phyloP scores from a whole-genome alignment of 768 basidiomycete species.

The Hericium alpestre region DNA sequence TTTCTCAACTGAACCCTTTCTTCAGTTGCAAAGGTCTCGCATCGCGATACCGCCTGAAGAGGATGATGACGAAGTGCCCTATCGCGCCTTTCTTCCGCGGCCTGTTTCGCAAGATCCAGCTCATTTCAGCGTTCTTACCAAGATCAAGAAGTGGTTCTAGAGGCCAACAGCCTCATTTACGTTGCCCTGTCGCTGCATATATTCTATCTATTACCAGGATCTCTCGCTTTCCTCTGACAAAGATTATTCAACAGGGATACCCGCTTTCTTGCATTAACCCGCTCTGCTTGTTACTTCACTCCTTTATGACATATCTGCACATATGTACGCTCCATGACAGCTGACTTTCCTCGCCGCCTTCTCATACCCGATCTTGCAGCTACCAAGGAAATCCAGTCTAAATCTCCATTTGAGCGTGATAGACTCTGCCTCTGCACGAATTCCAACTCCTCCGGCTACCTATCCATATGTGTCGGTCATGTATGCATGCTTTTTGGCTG shows the following conservation, averaged over 20 bases:
- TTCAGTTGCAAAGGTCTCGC: conserved; percentile 57
- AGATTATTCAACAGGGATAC: not conserved
- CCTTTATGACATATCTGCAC: conserved; percentile 1
- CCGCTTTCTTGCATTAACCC: not conserved
- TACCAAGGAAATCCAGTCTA: too few species aligned
- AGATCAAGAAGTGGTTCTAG: too few species aligned
- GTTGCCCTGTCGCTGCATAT: not conserved
- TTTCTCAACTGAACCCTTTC: conserved; percentile 1
- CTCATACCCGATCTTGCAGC: too few species aligned
- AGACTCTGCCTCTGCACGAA: too few species aligned
- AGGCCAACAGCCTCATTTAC: too few species aligned
- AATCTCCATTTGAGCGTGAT: too few species aligned
- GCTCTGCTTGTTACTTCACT: not conserved
- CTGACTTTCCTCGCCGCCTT: too few species aligned
- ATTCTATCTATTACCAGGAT: not conserved
- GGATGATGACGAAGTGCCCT: conserved; percentile 26
- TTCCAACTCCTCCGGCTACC: too few species aligned
- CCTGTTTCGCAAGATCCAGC: conserved; percentile 9
- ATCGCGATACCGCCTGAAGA: conserved; percentile 41
- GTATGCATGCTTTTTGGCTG: too few species aligned
- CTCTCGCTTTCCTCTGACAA: not conserved
- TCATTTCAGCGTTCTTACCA: too few species aligned
- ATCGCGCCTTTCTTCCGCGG: conserved; percentile 10
- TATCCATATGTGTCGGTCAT: too few species aligned
- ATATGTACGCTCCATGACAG: not conserved